Conservation (phyloP, 2,329 filamentous ascomycete species). For the Sarocladium kiliense region DNA sequence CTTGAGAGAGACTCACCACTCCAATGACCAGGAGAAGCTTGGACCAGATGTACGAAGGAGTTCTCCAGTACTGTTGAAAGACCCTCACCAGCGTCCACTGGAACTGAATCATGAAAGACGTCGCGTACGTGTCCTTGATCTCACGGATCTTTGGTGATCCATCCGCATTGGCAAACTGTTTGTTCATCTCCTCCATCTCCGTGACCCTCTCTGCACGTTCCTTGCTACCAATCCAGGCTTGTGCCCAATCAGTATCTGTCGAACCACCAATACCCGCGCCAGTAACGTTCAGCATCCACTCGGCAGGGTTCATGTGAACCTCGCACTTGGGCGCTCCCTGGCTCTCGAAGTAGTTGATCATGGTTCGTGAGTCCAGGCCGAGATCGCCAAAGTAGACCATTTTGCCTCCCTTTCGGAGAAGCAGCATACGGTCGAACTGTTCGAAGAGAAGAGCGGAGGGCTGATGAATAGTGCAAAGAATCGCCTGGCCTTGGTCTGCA, state of each 20-base stretch:
- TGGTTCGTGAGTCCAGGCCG: conserved; percentile 44
- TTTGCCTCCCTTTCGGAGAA: conserved; percentile 52
- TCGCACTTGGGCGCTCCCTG: conserved; percentile 53
- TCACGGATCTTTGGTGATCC: not conserved
- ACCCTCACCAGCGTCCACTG: conserved; percentile 14
- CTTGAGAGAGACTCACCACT: not conserved
- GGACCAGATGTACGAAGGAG: conserved; percentile 58
- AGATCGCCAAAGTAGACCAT: conserved; percentile 61
- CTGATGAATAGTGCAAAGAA: conserved; percentile 40
- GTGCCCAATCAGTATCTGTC: conserved; percentile 57
- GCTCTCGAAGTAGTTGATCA: conserved; percentile 54
- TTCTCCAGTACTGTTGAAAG: conserved; percentile 29
- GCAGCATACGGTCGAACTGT: conserved; percentile 49
- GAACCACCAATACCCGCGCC: conserved; percentile 33
- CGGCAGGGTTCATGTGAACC: conserved; percentile 59
- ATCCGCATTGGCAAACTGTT: not conserved
- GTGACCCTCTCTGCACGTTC: conserved; percentile 2
- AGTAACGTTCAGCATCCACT: conserved; percentile 57
- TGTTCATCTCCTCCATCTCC: conserved; percentile 2
- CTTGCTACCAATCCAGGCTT: conserved; percentile 41
- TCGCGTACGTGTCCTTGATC: not conserved
- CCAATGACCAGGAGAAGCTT: conserved; percentile 29
- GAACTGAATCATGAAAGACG: conserved; percentile 4
- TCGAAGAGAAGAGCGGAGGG: conserved; percentile 37
- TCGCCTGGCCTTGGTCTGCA: not conserved